phyloP scores from a whole-genome alignment of 139 green algal genomes.

The Chlamydomonas schloesseri region DNA sequence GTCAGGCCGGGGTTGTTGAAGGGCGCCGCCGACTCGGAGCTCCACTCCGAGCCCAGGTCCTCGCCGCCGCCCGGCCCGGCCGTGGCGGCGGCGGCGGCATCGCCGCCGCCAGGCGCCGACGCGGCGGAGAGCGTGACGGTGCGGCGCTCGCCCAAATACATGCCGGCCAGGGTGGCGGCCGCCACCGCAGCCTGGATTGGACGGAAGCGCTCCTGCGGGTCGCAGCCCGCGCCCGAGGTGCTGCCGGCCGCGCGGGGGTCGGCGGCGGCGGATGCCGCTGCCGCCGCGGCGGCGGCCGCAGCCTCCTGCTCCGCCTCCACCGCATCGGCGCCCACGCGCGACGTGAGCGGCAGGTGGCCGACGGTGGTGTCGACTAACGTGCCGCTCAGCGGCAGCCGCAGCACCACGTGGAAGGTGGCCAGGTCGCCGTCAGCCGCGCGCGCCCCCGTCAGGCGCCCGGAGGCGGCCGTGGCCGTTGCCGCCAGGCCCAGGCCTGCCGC shows the following conservation, averaged over 20 bases:
- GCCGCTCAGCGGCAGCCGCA: conserved; percentile 14
- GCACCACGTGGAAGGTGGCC: conserved; percentile 25
- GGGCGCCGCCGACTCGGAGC: background rate
- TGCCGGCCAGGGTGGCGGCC: background rate
- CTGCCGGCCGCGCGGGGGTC: background rate
- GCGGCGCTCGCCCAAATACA: conserved; percentile 1
- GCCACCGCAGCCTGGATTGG: background rate
- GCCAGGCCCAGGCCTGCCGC: background rate
- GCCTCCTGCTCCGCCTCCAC: background rate
- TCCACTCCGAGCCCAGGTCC: background rate
- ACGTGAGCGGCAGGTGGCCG: background rate
- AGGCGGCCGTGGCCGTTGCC: background rate
- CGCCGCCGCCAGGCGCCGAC: too few relatives aligned
- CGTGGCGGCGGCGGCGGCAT: background rate
- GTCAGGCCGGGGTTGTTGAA: conserved; percentile 41
- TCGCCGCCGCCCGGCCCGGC: background rate
- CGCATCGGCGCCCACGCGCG: background rate
- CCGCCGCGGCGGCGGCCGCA: background rate
- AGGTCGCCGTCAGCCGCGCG: conserved; percentile 17
- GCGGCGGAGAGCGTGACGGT: background rate
- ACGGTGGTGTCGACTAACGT: conserved; percentile 34
- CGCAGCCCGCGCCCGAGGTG: background rate
- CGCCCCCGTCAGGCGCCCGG: background rate
- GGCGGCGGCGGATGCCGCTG: background rate
- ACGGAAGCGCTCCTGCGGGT: conserved; percentile 29